Evolutionary conservation across 2,329 filamentous ascomycete genomes (phyloP), one percentile per base, ranked within the genome.

Genomic region (Ramularia collo-cygni): DNA sequence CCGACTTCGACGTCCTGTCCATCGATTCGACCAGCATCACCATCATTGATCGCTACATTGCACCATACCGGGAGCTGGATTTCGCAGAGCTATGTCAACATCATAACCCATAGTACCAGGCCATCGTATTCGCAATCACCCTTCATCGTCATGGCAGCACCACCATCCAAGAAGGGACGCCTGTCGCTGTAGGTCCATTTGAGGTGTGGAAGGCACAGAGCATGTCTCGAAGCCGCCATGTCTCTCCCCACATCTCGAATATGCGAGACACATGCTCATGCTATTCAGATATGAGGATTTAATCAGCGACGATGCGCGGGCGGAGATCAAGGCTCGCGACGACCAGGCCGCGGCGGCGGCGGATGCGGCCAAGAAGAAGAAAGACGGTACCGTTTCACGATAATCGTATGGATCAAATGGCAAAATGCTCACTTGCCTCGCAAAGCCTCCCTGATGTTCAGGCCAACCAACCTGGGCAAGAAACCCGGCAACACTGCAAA

Each of bases 261-360:
- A n/a, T n/a, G n/a, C n/a, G n/a, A n/a, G n/a, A n/a, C n/a, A n/a
- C n/a, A n/a, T n/a, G n/a, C n/a, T n/a, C n/a, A n/a, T n/a, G n/a
- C n/a, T n/a, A n/a, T n/a, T 95, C n/a, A n/a, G n/a, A n/a, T n/a
- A 95, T 61, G 88, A 85, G 39, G 85, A 93, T 61, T 75, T 94
- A 30, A 77, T 92, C 48, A 82, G 86, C 54, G 56, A 10, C 69
- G 77, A 14, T 65, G 70, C 33, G 54, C 63, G 47, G 64, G 72
- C 81, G 39, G 89, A 88, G 64, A 78, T 77, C 47, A 66, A 79
- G 53, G 61, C 67, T 43, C 67, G 69, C 14, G 68, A 71, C 14
- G 68, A 71, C 13, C 54, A 63, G 60, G 67, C n/a, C n/a, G n/a
- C 43, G 67, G 75, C 52, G 49, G 69, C 47, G 63, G 67, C 63